Base-by-base conservation (phyloP, 176 grass and related monocot species). In the Musa schizocarpa region DNA sequence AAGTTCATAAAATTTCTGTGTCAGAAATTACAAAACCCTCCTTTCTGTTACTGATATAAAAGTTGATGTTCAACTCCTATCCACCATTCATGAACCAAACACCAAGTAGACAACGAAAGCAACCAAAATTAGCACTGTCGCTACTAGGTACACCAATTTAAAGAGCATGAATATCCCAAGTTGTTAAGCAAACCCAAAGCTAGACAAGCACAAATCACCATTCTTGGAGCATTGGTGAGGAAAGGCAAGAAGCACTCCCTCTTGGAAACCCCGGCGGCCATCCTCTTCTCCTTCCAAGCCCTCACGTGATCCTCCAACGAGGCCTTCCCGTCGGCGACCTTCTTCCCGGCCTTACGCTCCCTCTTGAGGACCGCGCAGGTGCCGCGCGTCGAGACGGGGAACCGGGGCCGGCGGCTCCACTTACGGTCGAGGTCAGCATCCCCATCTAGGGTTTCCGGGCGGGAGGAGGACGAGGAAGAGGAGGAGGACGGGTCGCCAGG, bases 221-320 rank as follows among this genome's bases (percentile, higher is more conserved):
- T 80, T 76, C 66, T 93, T 26, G 84, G 82, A 16, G 77, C 80
- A 9, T 83, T 81, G n/a, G 74, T 89, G 61, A 93, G 80, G 54
- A 93, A 93, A 49, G 87, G 90, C 53, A 93, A 81, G 65, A 69
- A 74, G 21, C 87, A 93, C 70, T 78, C 79, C 52, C 48, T 12
- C 8, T 22, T 3, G 3, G 84, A 77, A 65, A 81, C 61, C 22
- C 90, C 87, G 9, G 77, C 13, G 11, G 58, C 82, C 14, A 70
- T 68, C 85, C 85, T 93, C 90, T 58, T 93, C 75, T 81, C 82
- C 54, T 48, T 61, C 90, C 90, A 93, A 48, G 78, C 84, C 77
- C 68, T 78, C 58, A 81, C 74, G 72, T 78, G 75, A 9, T 83
- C 82, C 49, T 78, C 81, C 1, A 92, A 78, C 19, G 63, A 69